Evolutionary conservation across 805 yeast genomes (phyloP), one percentile per base, ranked within the genome.

Genomic region (Candida glaebosa): DNA sequence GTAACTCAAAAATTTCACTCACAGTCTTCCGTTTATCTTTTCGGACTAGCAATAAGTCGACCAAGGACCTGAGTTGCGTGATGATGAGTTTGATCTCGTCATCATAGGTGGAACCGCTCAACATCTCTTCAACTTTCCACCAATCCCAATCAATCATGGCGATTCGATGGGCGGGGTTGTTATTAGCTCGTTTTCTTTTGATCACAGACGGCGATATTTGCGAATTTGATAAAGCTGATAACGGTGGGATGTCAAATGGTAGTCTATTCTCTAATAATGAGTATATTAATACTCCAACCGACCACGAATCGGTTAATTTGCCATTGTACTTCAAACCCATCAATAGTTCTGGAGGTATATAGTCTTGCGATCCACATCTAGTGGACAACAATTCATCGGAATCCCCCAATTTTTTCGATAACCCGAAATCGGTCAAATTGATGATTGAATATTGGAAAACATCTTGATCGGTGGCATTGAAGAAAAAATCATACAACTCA

Each of bases 291-390:
- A 93, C 98, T 2, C 99, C 99, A 7, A 90, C 61, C 1, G 97
- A 87, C 99, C 99, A 93, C 15, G 90, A 71, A 60, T 93, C 99
- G 37, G 93, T 84, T 48, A 87, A 80, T 39, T 85, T 76, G 9
- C 99, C 99, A 54, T 91, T 91, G 56, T 93, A 93, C 5, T 88
- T 84, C 42, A 87, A 71, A 1, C 98, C 98, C 79, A 93, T 78
- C 30, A 93, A 67, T 18, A 93, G 65, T 56, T 93, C 99, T 0
- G 99, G 99, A 0, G 96, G 84, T 5, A 93, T 96, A 54, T 93
- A 93, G 58, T 93, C 99, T 48, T 87, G 96, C 1, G 96, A 87
- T 0, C 99, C 99, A 61, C 99, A 93, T 46, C 98, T 66, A 1
- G 98, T 91, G 2, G 86, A 75, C 18, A 95, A 71, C 43, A 83